Percentiles rank a stretch among this genome's conserved stretches.
Evolutionary conservation across 495 filamentous ascomycete genomes (phyloP).

Genomic region (Penicillium silybi): DNA sequence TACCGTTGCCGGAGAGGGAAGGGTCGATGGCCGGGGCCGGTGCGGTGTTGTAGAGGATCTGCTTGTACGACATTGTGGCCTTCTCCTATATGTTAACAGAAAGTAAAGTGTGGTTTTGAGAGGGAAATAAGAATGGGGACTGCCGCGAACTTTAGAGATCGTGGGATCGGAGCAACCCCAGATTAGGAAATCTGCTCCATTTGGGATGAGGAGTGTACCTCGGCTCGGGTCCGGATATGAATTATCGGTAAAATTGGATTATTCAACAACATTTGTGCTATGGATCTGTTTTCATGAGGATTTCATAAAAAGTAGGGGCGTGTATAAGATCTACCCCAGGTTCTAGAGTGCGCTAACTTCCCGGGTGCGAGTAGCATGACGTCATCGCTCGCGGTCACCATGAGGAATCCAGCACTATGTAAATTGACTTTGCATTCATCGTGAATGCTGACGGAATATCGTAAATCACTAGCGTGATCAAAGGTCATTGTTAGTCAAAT

Average conservation of each 20-base stretch:
- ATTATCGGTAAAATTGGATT: neutral
- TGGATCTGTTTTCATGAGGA: neutral
- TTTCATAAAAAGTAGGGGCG: neutral
- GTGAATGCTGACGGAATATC: neutral
- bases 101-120: neutral
- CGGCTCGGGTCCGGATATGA: conserved; percentile 9
- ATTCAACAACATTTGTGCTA: neutral
- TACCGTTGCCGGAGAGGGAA: conserved; percentile 33
- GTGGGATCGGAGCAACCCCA: conserved; percentile 23
- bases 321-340: neutral
- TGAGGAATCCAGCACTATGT: too few species aligned
- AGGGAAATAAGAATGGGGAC: neutral
- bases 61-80: conserved; percentile 36
- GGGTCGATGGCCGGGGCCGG: conserved; percentile 40
- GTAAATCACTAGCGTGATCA: neutral
- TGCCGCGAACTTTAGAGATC: neutral
- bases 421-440: neutral
- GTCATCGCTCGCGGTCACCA: neutral
- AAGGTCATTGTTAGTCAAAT: neutral
- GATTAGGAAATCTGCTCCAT: conserved; percentile 30
- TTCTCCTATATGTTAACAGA: neutral
- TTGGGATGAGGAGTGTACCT: conserved; percentile 11
- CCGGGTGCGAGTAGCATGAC: neutral
- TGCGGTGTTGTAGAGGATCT: conserved; percentile 40
- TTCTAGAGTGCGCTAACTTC: neutral